A percentile compares a stretch with the other conserved stretches of the same genome.
Evolutionary conservation across 495 filamentous ascomycete species (phyloP).

Genomic region (Cercophora sp.): DNA sequence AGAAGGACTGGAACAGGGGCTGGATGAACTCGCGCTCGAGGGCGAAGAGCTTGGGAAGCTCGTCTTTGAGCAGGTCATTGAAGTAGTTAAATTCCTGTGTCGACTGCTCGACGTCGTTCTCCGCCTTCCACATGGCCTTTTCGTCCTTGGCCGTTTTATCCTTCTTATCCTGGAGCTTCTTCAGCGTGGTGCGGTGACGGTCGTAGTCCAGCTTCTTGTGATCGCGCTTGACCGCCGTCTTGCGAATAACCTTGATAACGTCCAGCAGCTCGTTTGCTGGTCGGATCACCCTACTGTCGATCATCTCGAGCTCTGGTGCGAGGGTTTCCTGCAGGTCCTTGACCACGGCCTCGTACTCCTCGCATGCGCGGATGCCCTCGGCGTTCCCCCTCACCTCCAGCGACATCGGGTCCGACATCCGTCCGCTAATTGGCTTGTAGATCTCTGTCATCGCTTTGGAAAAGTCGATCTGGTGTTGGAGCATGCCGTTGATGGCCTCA

Average conservation of each 20-base stretch:
- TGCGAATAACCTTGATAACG: constrained; percentile 91
- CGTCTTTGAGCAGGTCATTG: constrained; percentile 93
- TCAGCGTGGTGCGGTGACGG: constrained; percentile 71
- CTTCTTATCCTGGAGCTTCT: constrained; percentile 97
- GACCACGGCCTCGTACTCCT: constrained; percentile 92
- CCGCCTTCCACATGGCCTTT: constrained; percentile 93
- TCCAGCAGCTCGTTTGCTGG: constrained; percentile 94
- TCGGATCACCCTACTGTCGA: constrained; percentile 83
- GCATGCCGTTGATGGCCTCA: constrained; percentile 96
- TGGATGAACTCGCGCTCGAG: constrained; percentile 97
- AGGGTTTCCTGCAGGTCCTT: constrained; percentile 85
- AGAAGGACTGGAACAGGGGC: constrained; percentile 97
- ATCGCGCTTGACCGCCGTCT: constrained; percentile 82
- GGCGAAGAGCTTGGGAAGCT: constrained; percentile 85
- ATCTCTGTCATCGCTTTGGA: constrained; percentile 91
- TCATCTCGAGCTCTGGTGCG: constrained; percentile 93
- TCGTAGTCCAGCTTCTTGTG: constrained; percentile 98
- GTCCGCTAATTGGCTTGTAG: constrained; percentile 96
- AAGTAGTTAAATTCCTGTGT: constrained; percentile 96
- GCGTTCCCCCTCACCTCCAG: constrained; percentile 76
- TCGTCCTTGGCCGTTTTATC: constrained; percentile 95
- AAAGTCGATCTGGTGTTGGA: constrained; percentile 97
- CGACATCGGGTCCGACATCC: constrained; percentile 87
- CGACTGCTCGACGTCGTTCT: constrained; percentile 84
- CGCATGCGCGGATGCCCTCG: constrained; percentile 93